phyloP scores from a whole-genome alignment of 371 early-diverging fungal genomes.

The Sporodiniella umbellata region DNA sequence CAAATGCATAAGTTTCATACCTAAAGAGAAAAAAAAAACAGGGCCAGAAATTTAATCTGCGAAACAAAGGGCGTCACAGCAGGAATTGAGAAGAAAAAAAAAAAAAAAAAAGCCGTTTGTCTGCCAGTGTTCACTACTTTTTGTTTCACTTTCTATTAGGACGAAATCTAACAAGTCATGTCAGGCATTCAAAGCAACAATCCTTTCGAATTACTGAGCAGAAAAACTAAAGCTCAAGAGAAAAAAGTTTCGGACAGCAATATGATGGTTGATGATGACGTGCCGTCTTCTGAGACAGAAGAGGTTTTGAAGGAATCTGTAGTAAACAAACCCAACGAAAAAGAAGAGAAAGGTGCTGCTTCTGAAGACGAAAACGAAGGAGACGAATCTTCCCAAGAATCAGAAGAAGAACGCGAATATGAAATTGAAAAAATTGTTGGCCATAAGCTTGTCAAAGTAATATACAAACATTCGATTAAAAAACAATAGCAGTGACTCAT shows the following conservation, averaged over 20 bases:
- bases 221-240: neutral
- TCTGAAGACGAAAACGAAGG: neutral
- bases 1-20: no score
- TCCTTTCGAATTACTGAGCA: neutral
- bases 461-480: neutral
- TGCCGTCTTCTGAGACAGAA: neutral
- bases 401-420: constrained; percentile 6
- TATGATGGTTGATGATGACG: neutral
- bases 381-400: neutral
- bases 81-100: no score
- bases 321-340: neutral
- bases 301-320: neutral
- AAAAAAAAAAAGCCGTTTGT: no score
- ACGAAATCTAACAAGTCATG: no score
- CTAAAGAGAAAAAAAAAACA: no score
- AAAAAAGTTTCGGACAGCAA: neutral
- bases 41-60: no score
- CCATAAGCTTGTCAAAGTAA: constrained; percentile 9
- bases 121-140: no score
- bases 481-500: neutral
- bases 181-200: neutral
- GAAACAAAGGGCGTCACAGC: no score
- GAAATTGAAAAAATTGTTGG: constrained; percentile 13
- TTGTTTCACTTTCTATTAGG: no score
- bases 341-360: neutral